These are phyloP conservation scores for Botryotinia convoluta DNA, from an alignment of 2,329 filamentous ascomycete species.

Conservation along the genomic window DNA sequence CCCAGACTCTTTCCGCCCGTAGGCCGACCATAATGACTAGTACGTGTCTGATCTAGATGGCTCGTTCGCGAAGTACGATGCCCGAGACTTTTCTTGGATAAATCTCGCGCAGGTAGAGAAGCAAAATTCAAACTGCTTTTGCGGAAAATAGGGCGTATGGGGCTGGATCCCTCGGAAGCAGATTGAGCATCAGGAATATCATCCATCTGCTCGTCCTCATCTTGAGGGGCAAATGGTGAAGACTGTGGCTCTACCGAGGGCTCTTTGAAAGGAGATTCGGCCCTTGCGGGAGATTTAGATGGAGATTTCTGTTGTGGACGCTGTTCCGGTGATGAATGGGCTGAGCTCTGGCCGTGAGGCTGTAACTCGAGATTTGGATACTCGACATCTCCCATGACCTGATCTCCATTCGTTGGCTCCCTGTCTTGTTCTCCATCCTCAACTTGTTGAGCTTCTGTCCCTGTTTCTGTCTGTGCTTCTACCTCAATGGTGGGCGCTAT, in stretches of 20 bases:
- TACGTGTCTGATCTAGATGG: constrained; percentile 69
- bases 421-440: constrained; percentile 16
- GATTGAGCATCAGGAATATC: constrained; percentile 52
- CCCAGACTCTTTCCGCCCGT: constrained; percentile 73
- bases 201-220: constrained; percentile 41
- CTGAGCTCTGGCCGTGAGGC: constrained; percentile 25
- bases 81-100: constrained; percentile 80
- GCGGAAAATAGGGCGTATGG: constrained; percentile 70
- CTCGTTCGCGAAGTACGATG: constrained; percentile 71
- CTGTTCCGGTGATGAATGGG: constrained; percentile 28
- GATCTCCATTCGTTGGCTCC: constrained; percentile 16
- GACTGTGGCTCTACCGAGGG: constrained; percentile 5
- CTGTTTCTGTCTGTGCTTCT: constrained; percentile 2
- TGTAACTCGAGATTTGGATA: constrained; percentile 33
- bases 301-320: constrained; percentile 25
- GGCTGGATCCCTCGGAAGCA: constrained; percentile 69
- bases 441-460: not conserved
- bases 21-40: constrained; percentile 70
- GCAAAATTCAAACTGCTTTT: constrained; percentile 97
- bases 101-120: constrained; percentile 85
- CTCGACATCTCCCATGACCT: constrained; percentile 16
- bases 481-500: constrained; percentile 19
- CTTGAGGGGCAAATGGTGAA: constrained; percentile 8
- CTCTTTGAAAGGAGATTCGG: constrained; percentile 18
- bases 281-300: constrained; percentile 21